Conservation (phyloP, 2,329 filamentous ascomycete genomes). For the Triangularia verruculosa region DNA sequence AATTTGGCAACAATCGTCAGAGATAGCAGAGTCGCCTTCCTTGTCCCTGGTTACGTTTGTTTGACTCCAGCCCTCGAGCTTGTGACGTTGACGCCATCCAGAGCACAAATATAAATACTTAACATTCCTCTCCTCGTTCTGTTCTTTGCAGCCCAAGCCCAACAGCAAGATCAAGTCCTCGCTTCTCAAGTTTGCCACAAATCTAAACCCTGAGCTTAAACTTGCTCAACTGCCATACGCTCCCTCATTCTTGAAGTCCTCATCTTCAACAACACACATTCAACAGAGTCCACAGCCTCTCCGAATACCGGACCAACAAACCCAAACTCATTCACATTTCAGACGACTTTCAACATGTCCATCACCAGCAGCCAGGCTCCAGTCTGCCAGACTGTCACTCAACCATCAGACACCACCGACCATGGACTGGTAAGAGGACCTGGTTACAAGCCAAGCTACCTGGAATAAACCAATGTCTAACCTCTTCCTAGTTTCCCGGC, state of each 20-base stretch:
- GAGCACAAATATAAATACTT: neutral
- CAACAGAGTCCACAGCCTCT: neutral
- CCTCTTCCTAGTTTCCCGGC: slow-evolving; percentile 40
- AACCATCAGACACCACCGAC: neutral
- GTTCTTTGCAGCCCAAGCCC: neutral
- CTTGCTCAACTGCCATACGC: neutral
- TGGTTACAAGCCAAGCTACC: neutral
- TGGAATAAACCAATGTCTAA: neutral
- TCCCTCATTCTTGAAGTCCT: neutral
- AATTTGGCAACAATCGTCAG: neutral
- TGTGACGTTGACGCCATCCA: neutral
- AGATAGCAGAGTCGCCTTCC: neutral
- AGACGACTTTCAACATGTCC: neutral
- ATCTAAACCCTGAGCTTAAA: neutral
- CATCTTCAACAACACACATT: neutral
- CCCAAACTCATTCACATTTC: no score
- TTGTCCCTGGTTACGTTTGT: neutral
- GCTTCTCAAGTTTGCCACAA: neutral
- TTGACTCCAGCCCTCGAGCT: neutral
- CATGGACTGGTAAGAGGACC: neutral
- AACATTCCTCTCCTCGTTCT: neutral
- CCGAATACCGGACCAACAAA: no score
- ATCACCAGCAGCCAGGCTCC: neutral
- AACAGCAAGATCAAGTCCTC: neutral
- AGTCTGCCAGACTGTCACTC: slow-evolving; percentile 2